Percentiles rank a stretch among this genome's conserved stretches.
Evolutionary conservation across 371 early-diverging fungal genomes (phyloP).

Genomic region (Haplosporangium sp.): DNA sequence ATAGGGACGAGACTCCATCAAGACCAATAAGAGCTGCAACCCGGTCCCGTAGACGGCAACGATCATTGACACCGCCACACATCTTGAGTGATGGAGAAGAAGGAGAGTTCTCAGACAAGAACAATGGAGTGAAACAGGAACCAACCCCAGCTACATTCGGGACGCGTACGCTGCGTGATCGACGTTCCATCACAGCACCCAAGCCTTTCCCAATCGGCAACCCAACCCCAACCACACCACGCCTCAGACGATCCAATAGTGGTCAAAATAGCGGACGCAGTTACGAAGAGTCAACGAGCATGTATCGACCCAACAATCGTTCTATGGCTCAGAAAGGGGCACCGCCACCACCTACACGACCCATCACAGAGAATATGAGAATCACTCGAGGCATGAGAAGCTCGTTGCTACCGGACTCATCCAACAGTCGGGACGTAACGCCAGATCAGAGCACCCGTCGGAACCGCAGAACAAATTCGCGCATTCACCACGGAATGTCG

Average conservation of each 20-base stretch:
- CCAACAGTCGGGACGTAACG: slow-evolving; percentile 43
- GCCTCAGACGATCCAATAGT: slow-evolving; percentile 3
- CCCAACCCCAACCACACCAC: slow-evolving; percentile 18
- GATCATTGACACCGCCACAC: slow-evolving; percentile 8
- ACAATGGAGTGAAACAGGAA: slow-evolving; percentile 7
- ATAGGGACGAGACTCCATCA: slow-evolving; percentile 8
- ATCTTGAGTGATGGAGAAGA: slow-evolving; percentile 16
- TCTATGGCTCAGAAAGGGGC: slow-evolving; percentile 19
- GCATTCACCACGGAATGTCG: slow-evolving; percentile 18
- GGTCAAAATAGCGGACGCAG: slow-evolving; percentile 19
- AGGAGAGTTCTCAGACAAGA: slow-evolving; percentile 17
- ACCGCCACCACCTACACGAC: slow-evolving; percentile 20
- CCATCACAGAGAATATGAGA: slow-evolving; percentile 48
- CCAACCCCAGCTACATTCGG: slow-evolving; percentile 6
- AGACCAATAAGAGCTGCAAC: slow-evolving; percentile 5
- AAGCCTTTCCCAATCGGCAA: slow-evolving; percentile 41
- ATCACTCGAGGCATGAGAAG: slow-evolving; percentile 49
- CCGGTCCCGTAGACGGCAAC: slow-evolving; percentile 1
- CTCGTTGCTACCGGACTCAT: slow-evolving; percentile 27
- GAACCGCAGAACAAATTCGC: slow-evolving; percentile 9
- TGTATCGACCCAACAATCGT: slow-evolving; percentile 17
- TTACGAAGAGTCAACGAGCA: slow-evolving; percentile 14
- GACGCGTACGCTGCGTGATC: slow-evolving; percentile 39
- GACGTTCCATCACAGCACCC: slow-evolving; percentile 42
- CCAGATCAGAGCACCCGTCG: slow-evolving; percentile 24